phyloP scores from a whole-genome alignment of 169 alveolate genomes.

The Plasmodium vinckei region DNA sequence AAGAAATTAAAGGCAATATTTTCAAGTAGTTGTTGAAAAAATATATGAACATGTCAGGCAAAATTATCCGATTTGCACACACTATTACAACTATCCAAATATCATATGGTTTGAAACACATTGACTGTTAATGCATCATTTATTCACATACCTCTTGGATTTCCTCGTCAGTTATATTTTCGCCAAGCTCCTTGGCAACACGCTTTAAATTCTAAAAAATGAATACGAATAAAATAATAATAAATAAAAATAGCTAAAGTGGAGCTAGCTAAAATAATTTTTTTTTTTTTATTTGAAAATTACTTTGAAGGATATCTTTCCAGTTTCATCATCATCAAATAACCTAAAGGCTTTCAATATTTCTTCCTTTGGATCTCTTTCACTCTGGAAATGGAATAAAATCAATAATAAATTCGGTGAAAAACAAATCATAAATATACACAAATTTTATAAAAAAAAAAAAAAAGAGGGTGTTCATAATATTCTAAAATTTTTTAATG shows the following conservation, averaged over 20 bases:
- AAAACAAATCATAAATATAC: neutral
- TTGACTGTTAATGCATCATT: no score
- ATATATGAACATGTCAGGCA: constrained; percentile 4
- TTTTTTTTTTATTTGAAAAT: neutral
- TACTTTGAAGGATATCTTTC: constrained; percentile 93
- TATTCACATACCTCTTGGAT: constrained; percentile 88
- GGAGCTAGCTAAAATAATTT: neutral
- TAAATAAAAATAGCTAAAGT: neutral
- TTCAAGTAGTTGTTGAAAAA: neutral
- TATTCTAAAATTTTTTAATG: neutral
- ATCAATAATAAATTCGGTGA: neutral
- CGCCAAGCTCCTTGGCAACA: constrained; percentile 99
- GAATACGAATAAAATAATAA: constrained; percentile 14
- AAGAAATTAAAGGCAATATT: neutral
- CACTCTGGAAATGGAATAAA: constrained; percentile 83
- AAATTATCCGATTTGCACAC: neutral
- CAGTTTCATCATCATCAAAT: constrained; percentile 98
- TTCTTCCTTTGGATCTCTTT: constrained; percentile 97
- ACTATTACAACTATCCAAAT: no score
- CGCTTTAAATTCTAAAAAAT: constrained; percentile 93
- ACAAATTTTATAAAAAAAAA: neutral
- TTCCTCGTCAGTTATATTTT: constrained; percentile 97
- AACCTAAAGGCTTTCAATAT: constrained; percentile 95
- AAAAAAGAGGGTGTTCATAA: neutral
- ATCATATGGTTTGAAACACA: no score